Evolutionary conservation across 148 eudicot genomes (phyloP), one percentile per base, ranked within the genome.

Genomic region (Mesembryanthemum crystallinum): DNA sequence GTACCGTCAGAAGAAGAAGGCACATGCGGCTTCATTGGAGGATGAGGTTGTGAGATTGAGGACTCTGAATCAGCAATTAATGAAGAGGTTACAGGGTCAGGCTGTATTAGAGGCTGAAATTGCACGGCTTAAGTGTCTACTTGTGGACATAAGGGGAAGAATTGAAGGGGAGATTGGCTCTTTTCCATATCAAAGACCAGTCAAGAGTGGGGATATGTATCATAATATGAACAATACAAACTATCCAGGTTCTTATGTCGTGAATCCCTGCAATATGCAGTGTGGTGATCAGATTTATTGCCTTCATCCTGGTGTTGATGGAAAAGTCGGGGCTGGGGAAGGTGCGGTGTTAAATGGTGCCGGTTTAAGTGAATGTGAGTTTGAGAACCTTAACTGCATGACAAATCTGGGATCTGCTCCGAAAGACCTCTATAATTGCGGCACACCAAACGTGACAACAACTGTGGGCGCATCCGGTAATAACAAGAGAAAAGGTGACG

Each of bases 1-100:
- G 84, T 95, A 95, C 61, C 91, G 99, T 24, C 91, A 92, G 83
- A 92, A 92, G 87, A 95, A 95, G 88, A 95, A 95, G 80, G 99
- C 97, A 5, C 85, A 86, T 15, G 69, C 94, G 10, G 94, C 96
- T 14, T 92, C 91, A 0, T 79, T 95, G 74, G 98, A 95, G 78
- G 99, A 86, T 54, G 98, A 95, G 74, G 96, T 95, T 84, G 85
- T 73, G n/a, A 92, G 83, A 69, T 80, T 95, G 85, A 89, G 90
- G 77, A 84, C 97, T 27, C 29, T 88, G 73, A 95, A 95, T 82
- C 97, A 92, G 80, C 91, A 90, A 81, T 79, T 95, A 67, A n/a
- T 87, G 73, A 92, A 89, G 82, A 88, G 91, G 79, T 72, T 95
- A 58, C 97, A 91, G 52, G 90, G 94, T 68, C 96, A 91, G 66